Evolutionary conservation across 139 green algal species (phyloP).

Genomic region (Picochlorum sp.): DNA sequence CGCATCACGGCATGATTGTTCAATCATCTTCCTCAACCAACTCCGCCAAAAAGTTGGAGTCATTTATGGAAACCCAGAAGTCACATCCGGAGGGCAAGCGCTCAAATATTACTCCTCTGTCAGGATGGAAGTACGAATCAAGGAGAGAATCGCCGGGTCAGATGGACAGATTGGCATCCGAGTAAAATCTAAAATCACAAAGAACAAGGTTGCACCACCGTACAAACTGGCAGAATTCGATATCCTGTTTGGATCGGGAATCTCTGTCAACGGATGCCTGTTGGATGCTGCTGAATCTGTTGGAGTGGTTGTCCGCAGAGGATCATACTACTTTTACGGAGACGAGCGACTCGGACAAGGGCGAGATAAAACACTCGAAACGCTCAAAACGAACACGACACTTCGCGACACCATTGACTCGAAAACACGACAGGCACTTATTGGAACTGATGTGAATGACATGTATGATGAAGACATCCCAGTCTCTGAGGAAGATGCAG

Average conservation of each 20-base stretch:
- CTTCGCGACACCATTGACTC: conserved; percentile 41
- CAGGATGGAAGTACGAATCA: conserved; percentile 59
- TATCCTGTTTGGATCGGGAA: conserved; percentile 65
- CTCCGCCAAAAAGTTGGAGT: conserved; percentile 85
- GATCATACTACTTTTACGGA: conserved; percentile 47
- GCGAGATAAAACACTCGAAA: conserved; percentile 48
- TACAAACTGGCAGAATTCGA: conserved; percentile 79
- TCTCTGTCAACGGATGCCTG: conserved; percentile 56
- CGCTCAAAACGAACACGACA: conserved; percentile 30
- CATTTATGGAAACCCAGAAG: conserved; percentile 87
- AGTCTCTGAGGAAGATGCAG: conserved; percentile 22
- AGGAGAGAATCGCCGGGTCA: conserved; percentile 45
- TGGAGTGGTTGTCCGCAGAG: conserved; percentile 51
- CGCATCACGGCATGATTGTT: conserved; percentile 64
- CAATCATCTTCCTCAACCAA: conserved; percentile 93
- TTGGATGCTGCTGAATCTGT: conserved; percentile 73
- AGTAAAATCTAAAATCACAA: conserved; percentile 56
- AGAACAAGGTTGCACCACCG: conserved; percentile 88
- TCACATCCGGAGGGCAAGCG: conserved; percentile 85
- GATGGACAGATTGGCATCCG: conserved; percentile 51
- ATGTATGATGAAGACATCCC: conserved; percentile 27
- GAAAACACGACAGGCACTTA: conserved; percentile 29
- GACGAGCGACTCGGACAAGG: conserved; percentile 48
- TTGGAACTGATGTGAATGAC: conserved; percentile 33
- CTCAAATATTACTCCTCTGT: conserved; percentile 88